A percentile compares a stretch with the other conserved stretches of the same genome.
Conservation (phyloP, 345 rosid species). For the Stellera chamaejasme region DNA sequence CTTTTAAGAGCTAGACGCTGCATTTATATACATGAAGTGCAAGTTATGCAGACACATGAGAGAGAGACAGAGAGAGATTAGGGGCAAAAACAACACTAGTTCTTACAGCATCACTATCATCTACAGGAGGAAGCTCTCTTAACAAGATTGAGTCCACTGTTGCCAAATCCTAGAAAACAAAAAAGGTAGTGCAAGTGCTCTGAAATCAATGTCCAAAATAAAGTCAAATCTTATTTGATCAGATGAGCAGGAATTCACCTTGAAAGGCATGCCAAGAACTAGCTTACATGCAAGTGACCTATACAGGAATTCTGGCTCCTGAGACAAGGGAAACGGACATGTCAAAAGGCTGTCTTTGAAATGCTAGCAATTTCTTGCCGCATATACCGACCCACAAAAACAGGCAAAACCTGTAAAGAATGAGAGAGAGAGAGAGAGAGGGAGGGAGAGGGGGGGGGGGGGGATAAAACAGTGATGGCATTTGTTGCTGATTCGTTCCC, state of each 20-base stretch:
- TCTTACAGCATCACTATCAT: slow-evolving; percentile 81
- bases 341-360: slow-evolving; percentile 2
- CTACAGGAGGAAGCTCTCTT: slow-evolving; percentile 82
- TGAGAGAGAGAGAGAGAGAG: too few relatives aligned
- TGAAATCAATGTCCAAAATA: slow-evolving; percentile 2
- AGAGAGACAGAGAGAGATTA: not conserved
- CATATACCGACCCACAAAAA: too few relatives aligned
- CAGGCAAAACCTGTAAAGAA: too few relatives aligned
- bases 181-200: slow-evolving; percentile 10
- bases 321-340: slow-evolving; percentile 6
- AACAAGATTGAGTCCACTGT: slow-evolving; percentile 67
- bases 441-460: too few relatives aligned
- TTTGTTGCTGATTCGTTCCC: not conserved
- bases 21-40: slow-evolving; percentile 11
- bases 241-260: slow-evolving; percentile 38
- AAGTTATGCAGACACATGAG: not conserved
- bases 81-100: slow-evolving; percentile 14
- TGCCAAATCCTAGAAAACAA: slow-evolving; percentile 65
- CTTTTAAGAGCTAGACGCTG: slow-evolving; percentile 94
- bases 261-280: slow-evolving; percentile 92
- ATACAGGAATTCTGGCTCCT: slow-evolving; percentile 88
- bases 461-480: too few relatives aligned
- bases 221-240: slow-evolving; percentile 8
- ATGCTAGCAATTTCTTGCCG: too few relatives aligned
- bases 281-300: slow-evolving; percentile 90